A percentile compares a stretch with the other conserved stretches of the same genome.
phyloP scores from a whole-genome alignment of 2,329 filamentous ascomycete genomes.

The Fusarium mangiferae region DNA sequence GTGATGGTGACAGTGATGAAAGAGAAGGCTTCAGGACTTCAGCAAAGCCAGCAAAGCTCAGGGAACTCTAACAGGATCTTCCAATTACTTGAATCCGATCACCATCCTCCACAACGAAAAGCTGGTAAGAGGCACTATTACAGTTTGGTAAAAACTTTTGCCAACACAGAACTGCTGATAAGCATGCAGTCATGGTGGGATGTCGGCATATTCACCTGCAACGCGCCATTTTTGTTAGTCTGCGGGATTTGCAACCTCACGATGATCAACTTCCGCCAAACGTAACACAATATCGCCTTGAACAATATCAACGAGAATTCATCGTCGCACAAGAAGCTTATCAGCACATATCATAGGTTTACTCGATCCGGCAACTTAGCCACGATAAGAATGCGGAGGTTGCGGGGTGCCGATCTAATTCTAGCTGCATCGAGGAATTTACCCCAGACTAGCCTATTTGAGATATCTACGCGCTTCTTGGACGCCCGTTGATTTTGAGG shows the following conservation, averaged over 20 bases:
- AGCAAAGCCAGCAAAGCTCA: not conserved
- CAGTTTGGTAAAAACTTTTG: not conserved
- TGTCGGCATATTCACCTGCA: not conserved
- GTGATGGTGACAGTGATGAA: not conserved
- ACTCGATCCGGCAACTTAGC: constrained; percentile 39
- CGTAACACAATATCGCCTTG: not conserved
- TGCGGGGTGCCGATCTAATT: constrained; percentile 13
- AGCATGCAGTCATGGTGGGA: not conserved
- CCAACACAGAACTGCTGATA: not conserved
- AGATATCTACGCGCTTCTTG: constrained; percentile 33
- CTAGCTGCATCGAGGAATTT: not conserved
- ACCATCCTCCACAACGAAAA: not conserved
- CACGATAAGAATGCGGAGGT: constrained; percentile 33
- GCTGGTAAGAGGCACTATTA: not conserved
- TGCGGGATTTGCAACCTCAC: not conserved
- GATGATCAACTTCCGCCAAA: not conserved
- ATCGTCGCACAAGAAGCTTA: not conserved
- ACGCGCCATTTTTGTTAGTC: not conserved
- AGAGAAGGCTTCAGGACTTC: not conserved
- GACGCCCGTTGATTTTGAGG: not conserved
- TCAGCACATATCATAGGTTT: constrained; percentile 8
- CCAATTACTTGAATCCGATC: not conserved
- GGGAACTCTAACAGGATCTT: not conserved
- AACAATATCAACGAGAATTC: not conserved
- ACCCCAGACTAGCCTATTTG: constrained; percentile 25